Percentiles rank a stretch among this genome's conserved stretches.
These are phyloP conservation scores for Mycoemilia scoparia DNA, from an alignment of 192 early-diverging fungal species.

Conservation along the genomic window DNA sequence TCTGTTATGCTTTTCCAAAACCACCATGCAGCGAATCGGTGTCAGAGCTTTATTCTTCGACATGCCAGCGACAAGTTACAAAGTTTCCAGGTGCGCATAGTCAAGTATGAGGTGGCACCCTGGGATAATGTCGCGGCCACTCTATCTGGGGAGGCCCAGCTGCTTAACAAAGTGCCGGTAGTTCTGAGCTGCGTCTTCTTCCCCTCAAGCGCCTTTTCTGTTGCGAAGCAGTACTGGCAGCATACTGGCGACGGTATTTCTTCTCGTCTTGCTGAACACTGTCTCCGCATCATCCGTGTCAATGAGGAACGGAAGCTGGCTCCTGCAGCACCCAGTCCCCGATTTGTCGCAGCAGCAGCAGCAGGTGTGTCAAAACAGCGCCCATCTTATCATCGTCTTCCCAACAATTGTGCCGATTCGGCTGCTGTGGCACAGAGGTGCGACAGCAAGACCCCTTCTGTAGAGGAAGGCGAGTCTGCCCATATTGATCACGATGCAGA, in stretches of 20 bases:
- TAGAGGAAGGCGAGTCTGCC: slow-evolving; percentile 3
- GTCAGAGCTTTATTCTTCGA: slow-evolving; percentile 16
- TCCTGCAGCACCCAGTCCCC: slow-evolving; percentile 2
- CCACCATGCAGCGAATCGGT: slow-evolving; percentile 37
- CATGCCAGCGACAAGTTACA: slow-evolving; percentile 18
- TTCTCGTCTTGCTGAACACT: slow-evolving; percentile 70
- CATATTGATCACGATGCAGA: slow-evolving; percentile 13
- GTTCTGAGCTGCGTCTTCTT: slow-evolving; percentile 56
- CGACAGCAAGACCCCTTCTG: no score
- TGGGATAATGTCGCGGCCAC: slow-evolving; percentile 18
- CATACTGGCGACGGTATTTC: slow-evolving; percentile 81
- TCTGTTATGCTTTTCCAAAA: slow-evolving; percentile 59
- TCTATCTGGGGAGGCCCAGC: slow-evolving; percentile 19
- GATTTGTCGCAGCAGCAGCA: not conserved
- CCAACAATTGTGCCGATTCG: no score
- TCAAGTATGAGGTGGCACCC: slow-evolving; percentile 16
- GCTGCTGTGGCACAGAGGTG: no score
- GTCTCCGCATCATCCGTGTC: slow-evolving; percentile 47
- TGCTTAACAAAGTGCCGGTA: slow-evolving; percentile 27
- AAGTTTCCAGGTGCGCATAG: slow-evolving; percentile 16
- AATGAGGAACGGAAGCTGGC: slow-evolving; percentile 23
- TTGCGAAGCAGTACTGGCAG: slow-evolving; percentile 95
- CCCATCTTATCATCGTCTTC: no score
- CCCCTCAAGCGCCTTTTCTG: slow-evolving; percentile 36
- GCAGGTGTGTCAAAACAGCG: slow-evolving; percentile 4